These are phyloP conservation scores for Ascochyta lentis DNA, from an alignment of 2,329 filamentous ascomycete genomes.

Conservation along the genomic window DNA sequence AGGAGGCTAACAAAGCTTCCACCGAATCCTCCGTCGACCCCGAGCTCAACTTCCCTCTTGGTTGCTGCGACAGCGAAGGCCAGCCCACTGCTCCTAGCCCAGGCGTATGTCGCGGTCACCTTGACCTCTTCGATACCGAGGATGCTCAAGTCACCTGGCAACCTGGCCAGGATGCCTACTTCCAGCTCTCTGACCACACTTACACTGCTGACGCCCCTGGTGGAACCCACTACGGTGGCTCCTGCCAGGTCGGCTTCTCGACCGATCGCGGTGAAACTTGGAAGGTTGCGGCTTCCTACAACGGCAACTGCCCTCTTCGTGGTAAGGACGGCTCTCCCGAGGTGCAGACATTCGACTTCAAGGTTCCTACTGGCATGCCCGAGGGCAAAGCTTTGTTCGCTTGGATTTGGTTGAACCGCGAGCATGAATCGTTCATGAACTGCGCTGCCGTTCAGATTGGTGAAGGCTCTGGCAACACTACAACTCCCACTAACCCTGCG, in stretches of 20 bases:
- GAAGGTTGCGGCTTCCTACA: constrained; percentile 54
- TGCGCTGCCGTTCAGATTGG: constrained; percentile 55
- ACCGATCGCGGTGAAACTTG: constrained; percentile 54
- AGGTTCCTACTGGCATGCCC: constrained; percentile 53
- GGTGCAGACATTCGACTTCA: constrained; percentile 55
- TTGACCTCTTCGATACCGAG: constrained; percentile 52
- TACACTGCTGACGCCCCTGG: constrained; percentile 34
- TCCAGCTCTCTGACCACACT: constrained; percentile 46
- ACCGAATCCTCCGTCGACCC: constrained; percentile 22
- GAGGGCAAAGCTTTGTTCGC: constrained; percentile 53
- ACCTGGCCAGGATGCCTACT: constrained; percentile 52
- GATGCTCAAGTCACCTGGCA: constrained; percentile 54
- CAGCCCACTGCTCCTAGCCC: constrained; percentile 39
- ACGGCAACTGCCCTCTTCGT: constrained; percentile 57
- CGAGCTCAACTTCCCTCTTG: constrained; percentile 53
- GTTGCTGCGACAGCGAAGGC: constrained; percentile 53
- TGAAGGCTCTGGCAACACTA: constrained; percentile 26
- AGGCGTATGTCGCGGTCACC: constrained; percentile 54
- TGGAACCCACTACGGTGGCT: constrained; percentile 56
- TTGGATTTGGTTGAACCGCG: constrained; percentile 58
- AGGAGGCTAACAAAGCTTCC: constrained; percentile 50
- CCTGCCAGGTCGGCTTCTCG: constrained; percentile 56
- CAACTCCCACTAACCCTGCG: constrained; percentile 19
- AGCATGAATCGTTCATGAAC: constrained; percentile 55
- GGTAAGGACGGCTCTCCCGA: constrained; percentile 46